Percentiles rank a stretch among this genome's conserved stretches.
phyloP scores from a whole-genome alignment of 176 grass and related monocot species.

The Saccharum officinarum region DNA sequence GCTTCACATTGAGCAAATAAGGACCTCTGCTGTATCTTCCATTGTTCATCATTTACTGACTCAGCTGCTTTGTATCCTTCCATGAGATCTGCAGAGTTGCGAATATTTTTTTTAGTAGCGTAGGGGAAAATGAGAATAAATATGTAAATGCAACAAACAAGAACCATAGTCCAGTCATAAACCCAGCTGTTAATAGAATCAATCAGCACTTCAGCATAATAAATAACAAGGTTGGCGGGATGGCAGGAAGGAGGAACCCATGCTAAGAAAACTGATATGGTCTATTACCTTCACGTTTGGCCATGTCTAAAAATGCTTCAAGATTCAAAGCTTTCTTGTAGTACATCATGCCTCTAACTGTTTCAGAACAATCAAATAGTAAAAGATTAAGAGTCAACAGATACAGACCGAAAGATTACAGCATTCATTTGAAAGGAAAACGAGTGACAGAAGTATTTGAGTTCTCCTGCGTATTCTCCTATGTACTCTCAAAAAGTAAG shows the following conservation, averaged over 20 bases:
- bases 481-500: neutral
- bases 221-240: neutral
- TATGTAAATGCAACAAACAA: conserved; percentile 16
- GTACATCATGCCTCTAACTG: conserved; percentile 99
- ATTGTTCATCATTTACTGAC: conserved; percentile 59
- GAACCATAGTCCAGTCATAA: conserved; percentile 15
- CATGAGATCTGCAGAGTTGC: conserved; percentile 72
- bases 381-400: conserved; percentile 23
- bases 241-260: neutral
- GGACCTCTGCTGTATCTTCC: conserved; percentile 64
- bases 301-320: conserved; percentile 97
- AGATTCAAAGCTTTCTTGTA: conserved; percentile 90
- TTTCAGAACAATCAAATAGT: conserved; percentile 36
- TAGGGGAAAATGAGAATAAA: conserved; percentile 14
- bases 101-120: conserved; percentile 1
- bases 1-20: conserved; percentile 79
- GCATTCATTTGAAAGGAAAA: neutral
- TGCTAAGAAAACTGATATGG: conserved; percentile 3
- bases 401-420: neutral
- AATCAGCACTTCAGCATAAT: neutral
- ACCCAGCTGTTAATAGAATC: conserved; percentile 17
- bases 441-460: neutral
- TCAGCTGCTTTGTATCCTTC: conserved; percentile 90
- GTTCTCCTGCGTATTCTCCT: neutral
- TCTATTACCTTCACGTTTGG: conserved; percentile 72